phyloP scores from a whole-genome alignment of 257 asterid species.

The Verbena officinalis region DNA sequence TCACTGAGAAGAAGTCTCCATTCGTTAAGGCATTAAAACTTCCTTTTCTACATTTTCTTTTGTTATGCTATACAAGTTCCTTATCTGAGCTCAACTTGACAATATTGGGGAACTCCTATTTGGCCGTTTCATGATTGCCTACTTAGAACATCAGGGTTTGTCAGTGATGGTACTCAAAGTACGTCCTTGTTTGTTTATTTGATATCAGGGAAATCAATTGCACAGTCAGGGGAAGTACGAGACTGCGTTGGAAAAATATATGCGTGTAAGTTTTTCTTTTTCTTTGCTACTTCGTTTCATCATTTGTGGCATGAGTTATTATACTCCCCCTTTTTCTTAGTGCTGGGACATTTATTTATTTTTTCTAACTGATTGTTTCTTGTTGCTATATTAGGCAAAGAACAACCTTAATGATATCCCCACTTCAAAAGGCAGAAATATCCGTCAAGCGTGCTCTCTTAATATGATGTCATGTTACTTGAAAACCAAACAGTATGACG shows the following conservation, averaged over 20 bases:
- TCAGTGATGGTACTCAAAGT: background rate
- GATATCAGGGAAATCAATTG: constrained; percentile 82
- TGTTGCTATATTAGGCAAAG: constrained; percentile 65
- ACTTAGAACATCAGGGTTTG: constrained; percentile 8
- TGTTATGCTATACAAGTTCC: background rate
- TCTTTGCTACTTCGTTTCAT: constrained; percentile 24
- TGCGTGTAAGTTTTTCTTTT: constrained; percentile 59
- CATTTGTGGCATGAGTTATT: constrained; percentile 1
- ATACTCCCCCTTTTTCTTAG: constrained; percentile 4
- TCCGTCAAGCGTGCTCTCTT: constrained; percentile 82
- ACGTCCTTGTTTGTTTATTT: constrained; percentile 20
- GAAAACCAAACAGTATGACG: constrained; percentile 74
- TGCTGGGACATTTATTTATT: constrained; percentile 5
- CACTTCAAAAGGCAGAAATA: constrained; percentile 59
- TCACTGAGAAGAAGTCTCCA: background rate
- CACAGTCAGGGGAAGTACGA: constrained; percentile 77
- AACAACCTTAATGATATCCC: constrained; percentile 73
- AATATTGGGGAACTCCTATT: background rate
- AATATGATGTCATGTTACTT: constrained; percentile 96
- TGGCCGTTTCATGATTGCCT: constrained; percentile 3
- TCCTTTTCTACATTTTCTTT: constrained; percentile 4
- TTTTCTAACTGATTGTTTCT: constrained; percentile 22
- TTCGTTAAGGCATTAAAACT: background rate
- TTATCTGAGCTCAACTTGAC: background rate
- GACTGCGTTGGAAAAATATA: constrained; percentile 79